A percentile compares a stretch with the other conserved stretches of the same genome.
These are phyloP conservation scores for Aureobasidium pullulans DNA, from an alignment of 2,329 filamentous ascomycete species.

Conservation along the genomic window DNA sequence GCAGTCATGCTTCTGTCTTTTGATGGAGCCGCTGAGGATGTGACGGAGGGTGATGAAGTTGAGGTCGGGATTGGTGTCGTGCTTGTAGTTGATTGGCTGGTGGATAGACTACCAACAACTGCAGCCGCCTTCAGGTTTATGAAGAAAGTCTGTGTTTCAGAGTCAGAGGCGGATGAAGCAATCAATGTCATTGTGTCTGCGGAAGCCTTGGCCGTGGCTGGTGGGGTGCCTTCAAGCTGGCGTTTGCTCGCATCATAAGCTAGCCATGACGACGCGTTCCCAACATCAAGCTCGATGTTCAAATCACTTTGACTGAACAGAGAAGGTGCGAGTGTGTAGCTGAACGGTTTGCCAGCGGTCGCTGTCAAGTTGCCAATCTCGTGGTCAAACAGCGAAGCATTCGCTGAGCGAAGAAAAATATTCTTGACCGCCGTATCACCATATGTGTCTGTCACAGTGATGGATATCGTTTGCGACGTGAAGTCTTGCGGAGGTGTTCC, in stretches of 20 bases:
- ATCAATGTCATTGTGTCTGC: constrained; percentile 37
- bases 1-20: constrained; percentile 13
- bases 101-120: neutral
- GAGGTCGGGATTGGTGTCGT: constrained; percentile 16
- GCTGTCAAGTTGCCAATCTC: constrained; percentile 40
- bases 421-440: constrained; percentile 53
- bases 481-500: constrained; percentile 58
- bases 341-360: constrained; percentile 43
- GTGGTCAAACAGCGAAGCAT: constrained; percentile 36
- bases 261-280: constrained; percentile 40
- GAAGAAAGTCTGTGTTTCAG: constrained; percentile 37
- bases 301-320: constrained; percentile 36
- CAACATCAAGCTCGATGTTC: constrained; percentile 38
- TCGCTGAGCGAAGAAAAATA: constrained; percentile 29
- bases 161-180: constrained; percentile 15
- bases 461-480: constrained; percentile 53
- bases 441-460: constrained; percentile 54
- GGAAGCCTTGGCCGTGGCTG: constrained; percentile 31
- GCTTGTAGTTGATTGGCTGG: neutral
- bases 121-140: constrained; percentile 27
- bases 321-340: constrained; percentile 39
- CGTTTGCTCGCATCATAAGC: constrained; percentile 39
- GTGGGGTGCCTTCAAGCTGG: constrained; percentile 44
- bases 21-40: neutral
- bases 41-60: constrained; percentile 15